phyloP scores from a whole-genome alignment of 164 flowering plant genomes.

The Piper longum region DNA sequence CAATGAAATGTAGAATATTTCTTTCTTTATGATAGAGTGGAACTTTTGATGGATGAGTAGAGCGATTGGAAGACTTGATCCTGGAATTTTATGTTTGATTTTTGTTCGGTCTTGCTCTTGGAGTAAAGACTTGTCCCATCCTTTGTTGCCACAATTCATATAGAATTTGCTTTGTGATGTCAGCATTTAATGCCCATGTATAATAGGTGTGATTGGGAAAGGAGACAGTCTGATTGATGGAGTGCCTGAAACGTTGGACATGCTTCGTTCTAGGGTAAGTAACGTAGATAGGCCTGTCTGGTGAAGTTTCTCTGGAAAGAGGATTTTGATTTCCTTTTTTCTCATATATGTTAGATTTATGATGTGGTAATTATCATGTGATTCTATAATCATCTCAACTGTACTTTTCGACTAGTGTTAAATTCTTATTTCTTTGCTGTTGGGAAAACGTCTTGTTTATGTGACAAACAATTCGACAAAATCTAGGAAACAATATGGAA shows the following conservation, averaged over 20 bases:
- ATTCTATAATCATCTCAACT: background rate
- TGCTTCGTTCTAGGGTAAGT: slow-evolving; percentile 83
- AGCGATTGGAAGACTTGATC: too few relatives aligned
- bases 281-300: background rate
- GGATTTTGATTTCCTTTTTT: background rate
- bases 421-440: slow-evolving; percentile 9
- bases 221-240: slow-evolving; percentile 90
- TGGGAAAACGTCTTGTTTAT: slow-evolving; percentile 94
- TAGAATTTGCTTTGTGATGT: background rate
- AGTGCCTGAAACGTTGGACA: slow-evolving; percentile 84
- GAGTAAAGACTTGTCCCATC: too few relatives aligned
- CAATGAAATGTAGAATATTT: too few relatives aligned
- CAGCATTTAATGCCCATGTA: background rate
- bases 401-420: slow-evolving; percentile 1
- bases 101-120: too few relatives aligned
- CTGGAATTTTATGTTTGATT: too few relatives aligned
- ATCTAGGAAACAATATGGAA: slow-evolving; percentile 96
- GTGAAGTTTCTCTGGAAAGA: background rate
- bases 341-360: too few relatives aligned
- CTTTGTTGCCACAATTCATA: too few relatives aligned
- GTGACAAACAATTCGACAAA: slow-evolving; percentile 98
- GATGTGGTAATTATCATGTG: too few relatives aligned
- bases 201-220: slow-evolving; percentile 95
- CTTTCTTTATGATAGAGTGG: too few relatives aligned
- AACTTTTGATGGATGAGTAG: too few relatives aligned